Percentiles rank a stretch among this genome's conserved stretches.
Evolutionary conservation across 768 basidiomycete genomes (phyloP).

Genomic region (Phylloporus rhodoxanthus): DNA sequence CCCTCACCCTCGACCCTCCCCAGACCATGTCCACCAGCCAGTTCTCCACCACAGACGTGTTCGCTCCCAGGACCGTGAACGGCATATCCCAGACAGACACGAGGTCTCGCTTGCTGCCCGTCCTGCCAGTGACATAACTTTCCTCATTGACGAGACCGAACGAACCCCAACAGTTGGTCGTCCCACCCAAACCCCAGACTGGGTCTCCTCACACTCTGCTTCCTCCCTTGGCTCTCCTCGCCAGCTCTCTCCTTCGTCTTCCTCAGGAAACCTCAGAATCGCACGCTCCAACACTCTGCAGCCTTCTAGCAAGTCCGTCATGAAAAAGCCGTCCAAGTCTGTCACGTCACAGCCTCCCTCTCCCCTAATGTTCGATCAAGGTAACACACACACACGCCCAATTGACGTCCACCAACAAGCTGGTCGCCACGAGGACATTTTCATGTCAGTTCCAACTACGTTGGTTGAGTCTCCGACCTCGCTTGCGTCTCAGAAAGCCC

Average conservation of each 20-base stretch:
- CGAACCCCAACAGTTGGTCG: slow-evolving; percentile 25
- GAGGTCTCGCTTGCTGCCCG: slow-evolving; percentile 32
- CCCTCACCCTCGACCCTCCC: too few relatives aligned
- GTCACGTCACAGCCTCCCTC: slow-evolving; percentile 25
- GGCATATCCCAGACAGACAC: slow-evolving; percentile 27
- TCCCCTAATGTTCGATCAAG: slow-evolving; percentile 23
- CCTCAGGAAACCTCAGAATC: slow-evolving; percentile 26
- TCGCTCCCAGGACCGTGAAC: slow-evolving; percentile 29
- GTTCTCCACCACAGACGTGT: slow-evolving; percentile 23
- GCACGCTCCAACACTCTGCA: neutral
- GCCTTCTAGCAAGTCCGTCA: slow-evolving; percentile 2
- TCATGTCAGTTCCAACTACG: neutral
- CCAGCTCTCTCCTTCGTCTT: slow-evolving; percentile 29
- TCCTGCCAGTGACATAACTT: slow-evolving; percentile 18
- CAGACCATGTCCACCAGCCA: slow-evolving; percentile 17
- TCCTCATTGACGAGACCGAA: slow-evolving; percentile 20
- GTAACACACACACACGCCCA: slow-evolving; percentile 5
- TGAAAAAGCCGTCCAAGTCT: slow-evolving; percentile 22
- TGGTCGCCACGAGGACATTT: slow-evolving; percentile 19
- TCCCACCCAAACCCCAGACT: slow-evolving; percentile 10
- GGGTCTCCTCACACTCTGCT: slow-evolving; percentile 7
- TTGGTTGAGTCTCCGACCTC: slow-evolving; percentile 24
- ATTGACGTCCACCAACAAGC: slow-evolving; percentile 12
- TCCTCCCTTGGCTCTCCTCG: slow-evolving; percentile 12
- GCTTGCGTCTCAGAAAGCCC: slow-evolving; percentile 1